phyloP scores from a whole-genome alignment of 1,284 basidiomycete species.

The Pyrrhoderma noxium region DNA sequence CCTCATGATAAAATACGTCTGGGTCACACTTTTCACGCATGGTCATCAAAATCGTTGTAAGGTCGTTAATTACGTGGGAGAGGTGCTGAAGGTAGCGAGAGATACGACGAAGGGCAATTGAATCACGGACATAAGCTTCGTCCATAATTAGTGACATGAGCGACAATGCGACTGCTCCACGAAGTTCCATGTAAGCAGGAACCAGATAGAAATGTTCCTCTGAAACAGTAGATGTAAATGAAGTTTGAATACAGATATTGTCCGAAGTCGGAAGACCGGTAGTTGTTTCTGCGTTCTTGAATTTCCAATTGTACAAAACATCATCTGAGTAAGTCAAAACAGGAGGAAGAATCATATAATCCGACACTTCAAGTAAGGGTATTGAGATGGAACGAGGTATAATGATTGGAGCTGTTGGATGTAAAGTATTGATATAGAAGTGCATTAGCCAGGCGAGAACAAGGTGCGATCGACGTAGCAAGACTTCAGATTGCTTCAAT shows the following conservation, averaged over 20 bases:
- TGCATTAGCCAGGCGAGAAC: slow-evolving; percentile 84
- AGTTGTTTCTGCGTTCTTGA: slow-evolving; percentile 25
- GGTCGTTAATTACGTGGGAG: slow-evolving; percentile 57
- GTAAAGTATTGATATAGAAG: slow-evolving; percentile 80
- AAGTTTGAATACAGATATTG: slow-evolving; percentile 56
- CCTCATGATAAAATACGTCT: slow-evolving; percentile 72
- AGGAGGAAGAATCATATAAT: slow-evolving; percentile 78
- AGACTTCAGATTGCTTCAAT: slow-evolving; percentile 51
- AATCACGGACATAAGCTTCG: slow-evolving; percentile 86
- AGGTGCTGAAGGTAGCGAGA: slow-evolving; percentile 65
- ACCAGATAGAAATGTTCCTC: slow-evolving; percentile 89
- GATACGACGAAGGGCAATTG: slow-evolving; percentile 67
- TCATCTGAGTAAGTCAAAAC: slow-evolving; percentile 91
- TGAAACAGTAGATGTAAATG: slow-evolving; percentile 79
- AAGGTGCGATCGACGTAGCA: slow-evolving; percentile 77
- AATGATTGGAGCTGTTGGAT: slow-evolving; percentile 40
- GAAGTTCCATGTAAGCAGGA: slow-evolving; percentile 86
- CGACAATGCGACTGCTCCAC: slow-evolving; percentile 79
- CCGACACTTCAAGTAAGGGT: slow-evolving; percentile 73
- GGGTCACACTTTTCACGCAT: slow-evolving; percentile 76
- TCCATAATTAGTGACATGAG: slow-evolving; percentile 88
- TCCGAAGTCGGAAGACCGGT: slow-evolving; percentile 36
- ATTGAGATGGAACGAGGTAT: slow-evolving; percentile 73
- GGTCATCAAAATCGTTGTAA: slow-evolving; percentile 52
- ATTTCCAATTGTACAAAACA: slow-evolving; percentile 88